Percentiles rank a stretch among this genome's conserved stretches.
These are phyloP conservation scores for Pseudopyrenochaeta lycopersici DNA, from an alignment of 2,329 filamentous ascomycete species.

Conservation along the genomic window DNA sequence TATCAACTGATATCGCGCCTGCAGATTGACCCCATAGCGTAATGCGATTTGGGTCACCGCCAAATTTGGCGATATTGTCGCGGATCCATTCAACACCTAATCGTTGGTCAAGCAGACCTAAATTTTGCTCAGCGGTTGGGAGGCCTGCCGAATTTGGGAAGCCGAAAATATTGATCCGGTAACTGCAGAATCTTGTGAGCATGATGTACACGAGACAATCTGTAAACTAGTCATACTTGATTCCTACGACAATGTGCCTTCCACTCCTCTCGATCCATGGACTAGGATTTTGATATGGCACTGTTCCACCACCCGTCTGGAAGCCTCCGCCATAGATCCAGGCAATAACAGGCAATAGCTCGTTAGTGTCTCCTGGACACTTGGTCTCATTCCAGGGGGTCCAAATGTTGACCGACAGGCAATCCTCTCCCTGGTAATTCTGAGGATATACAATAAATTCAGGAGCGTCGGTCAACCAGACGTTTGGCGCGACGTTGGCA, in stretches of 20 bases:
- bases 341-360: conserved; percentile 53
- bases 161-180: conserved; percentile 52
- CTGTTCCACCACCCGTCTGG: conserved; percentile 53
- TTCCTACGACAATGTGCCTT: conserved; percentile 46
- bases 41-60: conserved; percentile 48
- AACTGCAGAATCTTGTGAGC: conserved; percentile 19
- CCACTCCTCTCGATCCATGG: conserved; percentile 45
- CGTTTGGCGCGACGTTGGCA: conserved; percentile 10
- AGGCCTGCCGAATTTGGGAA: conserved; percentile 50
- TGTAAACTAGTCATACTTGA: conserved; percentile 47
- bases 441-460: conserved; percentile 30
- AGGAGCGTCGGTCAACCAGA: conserved; percentile 35
- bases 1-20: conserved; percentile 54
- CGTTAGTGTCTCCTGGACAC: conserved; percentile 9
- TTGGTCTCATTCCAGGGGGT: conserved; percentile 38
- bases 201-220: not conserved
- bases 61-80: conserved; percentile 51
- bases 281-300: conserved; percentile 49
- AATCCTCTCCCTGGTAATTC: conserved; percentile 53
- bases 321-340: conserved; percentile 62
- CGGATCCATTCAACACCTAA: conserved; percentile 51
- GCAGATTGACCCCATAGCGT: conserved; percentile 52
- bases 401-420: conserved; percentile 59
- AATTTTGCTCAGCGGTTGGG: conserved; percentile 41
- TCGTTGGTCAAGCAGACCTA: conserved; percentile 53